A percentile compares a stretch with the other conserved stretches of the same genome.
Conservation (phyloP, 192 early-diverging fungal genomes). For the Thamnidium elegans region DNA sequence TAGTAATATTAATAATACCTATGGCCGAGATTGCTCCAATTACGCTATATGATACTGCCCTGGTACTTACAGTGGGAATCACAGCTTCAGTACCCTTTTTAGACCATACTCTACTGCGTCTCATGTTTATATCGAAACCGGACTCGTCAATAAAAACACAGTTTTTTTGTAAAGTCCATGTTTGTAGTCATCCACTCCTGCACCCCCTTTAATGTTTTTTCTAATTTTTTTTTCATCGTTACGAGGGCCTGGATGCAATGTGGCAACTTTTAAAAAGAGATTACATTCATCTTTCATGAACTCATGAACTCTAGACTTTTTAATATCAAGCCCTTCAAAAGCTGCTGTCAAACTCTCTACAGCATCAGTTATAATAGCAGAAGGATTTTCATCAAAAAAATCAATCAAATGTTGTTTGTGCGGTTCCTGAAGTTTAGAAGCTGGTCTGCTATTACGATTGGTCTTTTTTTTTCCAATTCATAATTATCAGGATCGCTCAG, state of each 20-base stretch:
- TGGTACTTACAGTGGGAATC: neutral
- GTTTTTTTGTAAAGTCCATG: neutral
- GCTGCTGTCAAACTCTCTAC: no score
- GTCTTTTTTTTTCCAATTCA: no score
- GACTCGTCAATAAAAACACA: no score
- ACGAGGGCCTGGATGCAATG: neutral
- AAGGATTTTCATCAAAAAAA: neutral
- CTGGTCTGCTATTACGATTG: no score
- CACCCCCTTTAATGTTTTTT: neutral
- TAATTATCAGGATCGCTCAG: neutral
- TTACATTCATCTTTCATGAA: slow-evolving; percentile 17
- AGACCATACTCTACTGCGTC: no score
- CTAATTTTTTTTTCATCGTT: neutral
- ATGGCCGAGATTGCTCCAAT: neutral
- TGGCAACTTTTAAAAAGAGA: neutral
- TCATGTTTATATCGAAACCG: no score
- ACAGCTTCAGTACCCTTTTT: neutral
- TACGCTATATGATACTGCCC: neutral
- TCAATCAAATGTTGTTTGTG: no score
- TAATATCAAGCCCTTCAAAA: no score
- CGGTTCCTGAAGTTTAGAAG: no score
- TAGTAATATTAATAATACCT: neutral
- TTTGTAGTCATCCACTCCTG: neutral
- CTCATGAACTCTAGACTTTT: slow-evolving; percentile 9
- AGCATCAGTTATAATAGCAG: neutral